Conservation (phyloP, 345 rosid genomes). For the Moricandia arvensis region DNA sequence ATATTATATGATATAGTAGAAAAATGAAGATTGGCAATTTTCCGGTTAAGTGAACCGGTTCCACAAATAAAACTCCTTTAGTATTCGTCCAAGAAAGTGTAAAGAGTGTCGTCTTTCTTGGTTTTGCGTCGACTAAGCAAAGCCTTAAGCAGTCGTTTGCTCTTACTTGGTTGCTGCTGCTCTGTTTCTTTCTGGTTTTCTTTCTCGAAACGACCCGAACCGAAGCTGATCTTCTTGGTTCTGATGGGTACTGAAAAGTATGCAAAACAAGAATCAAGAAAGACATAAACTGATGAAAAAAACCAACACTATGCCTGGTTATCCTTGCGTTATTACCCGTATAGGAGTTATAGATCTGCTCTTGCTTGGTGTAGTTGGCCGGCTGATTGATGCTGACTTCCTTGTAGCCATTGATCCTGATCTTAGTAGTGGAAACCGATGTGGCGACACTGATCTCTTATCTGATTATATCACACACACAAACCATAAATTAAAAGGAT, state of each 20-base stretch:
- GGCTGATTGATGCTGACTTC: conserved; percentile 50
- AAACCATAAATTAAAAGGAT: neutral
- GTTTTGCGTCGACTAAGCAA: conserved; percentile 91
- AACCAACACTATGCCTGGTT: neutral
- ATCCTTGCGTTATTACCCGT: conserved; percentile 49
- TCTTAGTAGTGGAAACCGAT: conserved; percentile 75
- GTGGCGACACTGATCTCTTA: conserved; percentile 67
- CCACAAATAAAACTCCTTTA: conserved; percentile 37
- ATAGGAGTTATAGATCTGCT: conserved; percentile 66
- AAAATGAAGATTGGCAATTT: neutral
- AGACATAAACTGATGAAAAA: neutral
- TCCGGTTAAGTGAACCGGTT: neutral
- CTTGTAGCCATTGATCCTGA: conserved; percentile 67
- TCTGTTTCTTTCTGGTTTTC: conserved; percentile 53
- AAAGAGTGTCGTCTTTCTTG: conserved; percentile 82
- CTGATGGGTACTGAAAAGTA: conserved; percentile 65
- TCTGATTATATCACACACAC: conserved; percentile 43
- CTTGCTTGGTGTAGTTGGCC: conserved; percentile 68
- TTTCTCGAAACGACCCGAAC: conserved; percentile 59
- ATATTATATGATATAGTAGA: neutral
- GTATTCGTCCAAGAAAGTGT: conserved; percentile 85
- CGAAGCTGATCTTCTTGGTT: conserved; percentile 78
- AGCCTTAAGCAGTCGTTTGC: conserved; percentile 86
- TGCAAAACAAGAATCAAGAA: conserved; percentile 7
- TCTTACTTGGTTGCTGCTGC: conserved; percentile 64